Evolutionary conservation across 2,329 filamentous ascomycete species (phyloP).

Genomic region (Exserohilum rostratum): DNA sequence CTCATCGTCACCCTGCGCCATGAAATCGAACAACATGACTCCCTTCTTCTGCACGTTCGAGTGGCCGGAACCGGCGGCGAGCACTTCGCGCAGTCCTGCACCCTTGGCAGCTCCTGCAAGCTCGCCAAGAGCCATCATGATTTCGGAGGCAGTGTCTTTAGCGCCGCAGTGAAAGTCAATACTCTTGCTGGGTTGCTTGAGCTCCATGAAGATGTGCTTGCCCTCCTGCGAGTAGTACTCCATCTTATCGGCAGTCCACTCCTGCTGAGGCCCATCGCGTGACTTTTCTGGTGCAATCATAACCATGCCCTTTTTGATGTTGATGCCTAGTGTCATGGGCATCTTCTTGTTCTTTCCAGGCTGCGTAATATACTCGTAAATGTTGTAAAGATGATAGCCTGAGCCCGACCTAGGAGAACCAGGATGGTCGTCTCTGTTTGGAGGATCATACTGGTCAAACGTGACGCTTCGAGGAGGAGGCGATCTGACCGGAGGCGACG

Average conservation of each 20-base stretch:
- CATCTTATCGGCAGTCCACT: slow-evolving; percentile 94
- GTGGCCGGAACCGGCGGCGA: slow-evolving; percentile 75
- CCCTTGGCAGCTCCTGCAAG: slow-evolving; percentile 83
- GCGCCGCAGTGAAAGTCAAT: slow-evolving; percentile 96
- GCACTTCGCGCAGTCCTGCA: slow-evolving; percentile 83
- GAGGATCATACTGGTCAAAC: slow-evolving; percentile 52
- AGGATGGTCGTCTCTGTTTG: slow-evolving; percentile 48
- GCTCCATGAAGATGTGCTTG: slow-evolving; percentile 95
- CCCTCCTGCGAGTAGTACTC: slow-evolving; percentile 98
- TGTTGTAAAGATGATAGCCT: slow-evolving; percentile 92
- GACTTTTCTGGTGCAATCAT: slow-evolving; percentile 87
- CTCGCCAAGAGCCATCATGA: slow-evolving; percentile 85
- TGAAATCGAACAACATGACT: slow-evolving; percentile 90
- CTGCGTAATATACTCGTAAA: slow-evolving; percentile 95
- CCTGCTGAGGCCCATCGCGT: slow-evolving; percentile 81
- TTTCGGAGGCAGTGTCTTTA: slow-evolving; percentile 95
- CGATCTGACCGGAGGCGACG: slow-evolving; percentile 39
- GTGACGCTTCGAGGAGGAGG: slow-evolving; percentile 49
- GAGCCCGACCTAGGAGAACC: slow-evolving; percentile 64
- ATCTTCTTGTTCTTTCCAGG: slow-evolving; percentile 98
- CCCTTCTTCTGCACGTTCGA: slow-evolving; percentile 74
- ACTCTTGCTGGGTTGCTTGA: slow-evolving; percentile 90
- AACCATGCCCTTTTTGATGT: slow-evolving; percentile 84
- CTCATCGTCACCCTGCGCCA: slow-evolving; percentile 95
- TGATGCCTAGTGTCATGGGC: slow-evolving; percentile 95